A percentile compares a stretch with the other conserved stretches of the same genome.
These are phyloP conservation scores for Blastobotrys robertii DNA, from an alignment of 805 yeast species.

Conservation along the genomic window DNA sequence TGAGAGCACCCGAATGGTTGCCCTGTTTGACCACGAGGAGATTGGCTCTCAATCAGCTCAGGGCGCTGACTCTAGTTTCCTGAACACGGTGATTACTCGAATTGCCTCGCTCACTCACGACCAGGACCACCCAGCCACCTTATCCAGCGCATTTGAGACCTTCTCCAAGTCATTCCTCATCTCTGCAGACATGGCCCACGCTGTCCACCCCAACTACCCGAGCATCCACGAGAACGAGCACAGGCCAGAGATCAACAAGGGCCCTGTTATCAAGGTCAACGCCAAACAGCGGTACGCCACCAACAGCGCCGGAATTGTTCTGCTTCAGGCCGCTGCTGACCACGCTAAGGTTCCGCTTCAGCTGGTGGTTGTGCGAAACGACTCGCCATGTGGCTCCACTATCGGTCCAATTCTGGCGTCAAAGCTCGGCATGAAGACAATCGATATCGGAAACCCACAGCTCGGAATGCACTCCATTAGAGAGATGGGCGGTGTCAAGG, in stretches of 20 bases:
- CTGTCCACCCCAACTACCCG: slow-evolving; percentile 87
- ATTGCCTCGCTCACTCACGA: slow-evolving; percentile 41
- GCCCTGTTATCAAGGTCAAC: slow-evolving; percentile 88
- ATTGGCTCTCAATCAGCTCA: slow-evolving; percentile 90
- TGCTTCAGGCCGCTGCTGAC: slow-evolving; percentile 64
- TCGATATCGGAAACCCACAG: slow-evolving; percentile 88
- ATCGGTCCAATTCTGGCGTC: slow-evolving; percentile 92
- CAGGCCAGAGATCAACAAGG: slow-evolving; percentile 71
- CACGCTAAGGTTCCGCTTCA: slow-evolving; percentile 71
- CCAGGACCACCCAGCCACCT: slow-evolving; percentile 25
- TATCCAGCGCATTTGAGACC: slow-evolving; percentile 18
- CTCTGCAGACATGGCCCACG: slow-evolving; percentile 96
- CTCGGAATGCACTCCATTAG: slow-evolving; percentile 89
- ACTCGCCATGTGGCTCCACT: slow-evolving; percentile 91
- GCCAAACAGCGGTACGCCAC: slow-evolving; percentile 96
- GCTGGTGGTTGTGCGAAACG: slow-evolving; percentile 86
- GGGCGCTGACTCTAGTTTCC: slow-evolving; percentile 90
- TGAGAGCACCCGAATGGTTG: slow-evolving; percentile 57
- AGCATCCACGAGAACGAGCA: slow-evolving; percentile 68
- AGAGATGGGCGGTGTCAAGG: slow-evolving; percentile 80
- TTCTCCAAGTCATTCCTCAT: slow-evolving; percentile 63
- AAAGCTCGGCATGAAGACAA: slow-evolving; percentile 73
- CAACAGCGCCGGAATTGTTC: slow-evolving; percentile 78
- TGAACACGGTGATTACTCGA: slow-evolving; percentile 69
- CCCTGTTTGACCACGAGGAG: slow-evolving; percentile 94